Base-by-base conservation (phyloP, 2,329 filamentous ascomycete species). In the Penicillium aurantiogriseum region DNA sequence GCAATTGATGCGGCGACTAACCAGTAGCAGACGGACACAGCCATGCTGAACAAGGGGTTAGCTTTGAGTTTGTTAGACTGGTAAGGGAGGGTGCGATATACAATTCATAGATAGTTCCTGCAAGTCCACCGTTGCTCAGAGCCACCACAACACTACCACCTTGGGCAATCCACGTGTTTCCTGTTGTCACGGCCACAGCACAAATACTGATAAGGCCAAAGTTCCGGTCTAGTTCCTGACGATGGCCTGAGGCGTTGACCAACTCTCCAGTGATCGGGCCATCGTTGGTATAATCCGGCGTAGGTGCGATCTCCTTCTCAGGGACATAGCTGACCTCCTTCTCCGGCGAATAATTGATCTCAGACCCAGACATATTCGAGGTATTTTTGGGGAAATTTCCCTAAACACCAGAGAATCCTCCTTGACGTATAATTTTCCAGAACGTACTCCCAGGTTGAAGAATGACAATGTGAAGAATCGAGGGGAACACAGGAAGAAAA, bases 201-300 rank as follows among this genome's bases (percentile, higher is more conserved):
- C 84, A 83, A 42, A 87, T 81, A 50, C 81, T 82, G 46, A 86
- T 63, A 9, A 88, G 74, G 36, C 83, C 80, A 69, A 87, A 88
- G 65, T 88, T 86, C 17, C 85, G 79, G 56, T 82, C 80, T 38
- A 88, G 73, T 69, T 88, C 85, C 69, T 88, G 85, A 59, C 76
- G 77, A 70, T 88, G 85, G 6, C 86, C 85, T 2, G 85, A 85
- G 1, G 84, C 84, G 66, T 88, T 88, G 67, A 88, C 70, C n/a
- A 79, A 67, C 33, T 79, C 71, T 11, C 80, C 63, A n/a, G 53
- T 49, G 1, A 44, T 19, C 13, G 49, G 54, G 13, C 42, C 54
- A 47, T 56, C 54, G 9, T 40, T 4, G 23, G 11, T 66, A 59
- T 66, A 60, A 36, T 71, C 70, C 43, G 73, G 68, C 4, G 65